Conservation (phyloP, 2,329 filamentous ascomycete species). For the Arachnomyces sp. region DNA sequence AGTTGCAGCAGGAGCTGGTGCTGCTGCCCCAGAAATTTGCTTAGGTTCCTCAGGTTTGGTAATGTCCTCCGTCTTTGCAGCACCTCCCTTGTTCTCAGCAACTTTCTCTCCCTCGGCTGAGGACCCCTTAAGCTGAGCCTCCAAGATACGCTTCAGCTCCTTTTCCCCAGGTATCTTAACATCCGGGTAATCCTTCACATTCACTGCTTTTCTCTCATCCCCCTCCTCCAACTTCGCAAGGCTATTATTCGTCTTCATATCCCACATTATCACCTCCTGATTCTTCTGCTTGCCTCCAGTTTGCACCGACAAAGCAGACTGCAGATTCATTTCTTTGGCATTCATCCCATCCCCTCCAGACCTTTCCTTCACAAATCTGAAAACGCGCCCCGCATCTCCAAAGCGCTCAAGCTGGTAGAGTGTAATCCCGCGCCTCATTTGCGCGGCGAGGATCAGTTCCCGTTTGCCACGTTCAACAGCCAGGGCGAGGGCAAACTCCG, state of each 20-base stretch:
- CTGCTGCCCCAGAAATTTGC: constrained; percentile 2
- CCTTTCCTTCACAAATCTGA: constrained; percentile 47
- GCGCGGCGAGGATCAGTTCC: constrained; percentile 68
- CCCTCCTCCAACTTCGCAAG: constrained; percentile 41
- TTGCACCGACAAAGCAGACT: constrained; percentile 21
- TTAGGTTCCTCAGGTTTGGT: constrained; percentile 1
- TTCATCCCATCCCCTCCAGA: constrained; percentile 40
- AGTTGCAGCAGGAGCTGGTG: constrained; percentile 36
- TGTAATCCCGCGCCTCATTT: constrained; percentile 69
- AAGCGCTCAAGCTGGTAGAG: constrained; percentile 62
- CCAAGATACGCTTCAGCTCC: constrained; percentile 28
- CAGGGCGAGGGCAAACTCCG: constrained; percentile 55
- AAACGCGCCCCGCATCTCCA: constrained; percentile 66
- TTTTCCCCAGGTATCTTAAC: constrained; percentile 36
- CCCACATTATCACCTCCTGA: constrained; percentile 48
- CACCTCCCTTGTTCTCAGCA: constrained; percentile 3
- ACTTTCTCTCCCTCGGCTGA: constrained; percentile 5
- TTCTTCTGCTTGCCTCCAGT: constrained; percentile 17
- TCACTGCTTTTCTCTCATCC: constrained; percentile 39
- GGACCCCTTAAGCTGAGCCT: constrained; percentile 19
- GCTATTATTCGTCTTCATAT: constrained; percentile 46
- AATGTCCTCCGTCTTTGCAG: constrained; percentile 5
- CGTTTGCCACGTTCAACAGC: constrained; percentile 62
- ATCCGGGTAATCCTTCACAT: constrained; percentile 47
- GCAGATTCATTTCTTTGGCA: constrained; percentile 19